phyloP scores from a whole-genome alignment of 768 basidiomycete species.

The Termitomyces sp. region DNA sequence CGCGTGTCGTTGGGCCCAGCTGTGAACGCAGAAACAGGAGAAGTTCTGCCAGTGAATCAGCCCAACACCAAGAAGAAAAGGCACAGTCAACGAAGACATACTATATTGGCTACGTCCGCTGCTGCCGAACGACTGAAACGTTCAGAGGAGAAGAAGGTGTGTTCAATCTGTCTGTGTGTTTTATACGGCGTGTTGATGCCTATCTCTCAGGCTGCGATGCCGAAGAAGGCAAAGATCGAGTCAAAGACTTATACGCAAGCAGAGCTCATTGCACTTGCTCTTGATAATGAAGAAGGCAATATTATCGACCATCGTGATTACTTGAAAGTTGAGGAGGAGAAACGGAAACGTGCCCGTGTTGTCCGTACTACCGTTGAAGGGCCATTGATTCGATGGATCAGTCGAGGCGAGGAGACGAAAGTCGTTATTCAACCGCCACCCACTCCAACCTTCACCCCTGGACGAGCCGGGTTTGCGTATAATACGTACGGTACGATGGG shows the following conservation, averaged over 20 bases:
- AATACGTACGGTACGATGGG: slow-evolving; percentile 10
- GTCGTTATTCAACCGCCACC: slow-evolving; percentile 37
- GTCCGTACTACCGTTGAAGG: slow-evolving; percentile 61
- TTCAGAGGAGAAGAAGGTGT: slow-evolving; percentile 59
- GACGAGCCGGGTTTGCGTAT: slow-evolving; percentile 11
- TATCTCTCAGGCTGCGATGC: slow-evolving; percentile 44
- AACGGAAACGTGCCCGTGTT: slow-evolving; percentile 62
- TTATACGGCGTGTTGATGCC: background rate
- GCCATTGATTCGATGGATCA: slow-evolving; percentile 70
- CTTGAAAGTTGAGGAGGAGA: slow-evolving; percentile 77
- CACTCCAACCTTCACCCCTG: slow-evolving; percentile 14
- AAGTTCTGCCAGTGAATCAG: slow-evolving; percentile 37
- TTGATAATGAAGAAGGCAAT: slow-evolving; percentile 87
- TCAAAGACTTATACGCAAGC: slow-evolving; percentile 64
- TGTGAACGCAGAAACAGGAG: slow-evolving; percentile 59
- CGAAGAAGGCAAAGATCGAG: slow-evolving; percentile 57
- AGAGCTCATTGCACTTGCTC: slow-evolving; percentile 78
- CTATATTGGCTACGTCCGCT: slow-evolving; percentile 66
- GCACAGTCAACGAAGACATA: slow-evolving; percentile 65
- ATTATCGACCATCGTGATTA: slow-evolving; percentile 76
- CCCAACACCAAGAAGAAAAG: slow-evolving; percentile 29
- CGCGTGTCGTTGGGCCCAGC: slow-evolving; percentile 53
- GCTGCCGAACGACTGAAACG: slow-evolving; percentile 63
- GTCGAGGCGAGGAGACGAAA: slow-evolving; percentile 55
- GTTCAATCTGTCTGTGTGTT: slow-evolving; percentile 7